These are phyloP conservation scores for Talaromyces thailandensis DNA, from an alignment of 495 filamentous ascomycete species.

Conservation along the genomic window DNA sequence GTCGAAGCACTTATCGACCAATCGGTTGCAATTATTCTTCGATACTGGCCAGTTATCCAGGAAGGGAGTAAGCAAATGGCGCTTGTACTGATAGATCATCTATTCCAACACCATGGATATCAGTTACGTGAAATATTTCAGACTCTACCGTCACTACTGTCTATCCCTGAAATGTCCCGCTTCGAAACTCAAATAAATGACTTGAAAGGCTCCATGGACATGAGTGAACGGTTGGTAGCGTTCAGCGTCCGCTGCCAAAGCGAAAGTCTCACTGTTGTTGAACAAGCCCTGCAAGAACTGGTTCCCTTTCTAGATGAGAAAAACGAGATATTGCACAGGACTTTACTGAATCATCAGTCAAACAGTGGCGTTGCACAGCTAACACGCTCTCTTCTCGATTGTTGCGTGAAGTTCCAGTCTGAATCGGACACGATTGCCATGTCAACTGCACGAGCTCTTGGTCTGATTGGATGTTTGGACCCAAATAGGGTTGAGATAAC, in stretches of 20 bases:
- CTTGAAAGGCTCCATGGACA: conserved; percentile 51
- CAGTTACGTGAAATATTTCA: conserved; percentile 55
- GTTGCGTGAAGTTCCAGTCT: conserved; percentile 67
- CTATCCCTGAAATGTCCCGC: conserved; percentile 59
- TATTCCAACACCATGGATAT: conserved; percentile 51
- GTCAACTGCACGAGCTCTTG: conserved; percentile 72
- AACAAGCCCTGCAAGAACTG: conserved; percentile 70
- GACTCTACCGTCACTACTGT: conserved; percentile 67
- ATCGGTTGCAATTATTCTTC: conserved; percentile 77
- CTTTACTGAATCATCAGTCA: conserved; percentile 78
- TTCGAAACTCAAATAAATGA: conserved; percentile 53
- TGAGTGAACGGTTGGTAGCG: conserved; percentile 53
- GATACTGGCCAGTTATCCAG: conserved; percentile 66
- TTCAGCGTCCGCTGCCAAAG: conserved; percentile 66
- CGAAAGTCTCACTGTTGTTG: conserved; percentile 77
- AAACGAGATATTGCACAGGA: conserved; percentile 73
- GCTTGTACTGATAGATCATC: conserved; percentile 48
- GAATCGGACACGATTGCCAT: conserved; percentile 54
- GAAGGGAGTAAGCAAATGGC: conserved; percentile 47
- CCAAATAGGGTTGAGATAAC: conserved; percentile 78
- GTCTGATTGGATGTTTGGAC: conserved; percentile 84
- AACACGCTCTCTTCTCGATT: conserved; percentile 71
- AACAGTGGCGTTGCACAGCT: conserved; percentile 63
- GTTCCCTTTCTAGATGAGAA: conserved; percentile 59
- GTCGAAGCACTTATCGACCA: conserved; percentile 71